A percentile compares a stretch with the other conserved stretches of the same genome.
Conservation (phyloP, 2,329 filamentous ascomycete genomes). For the Ilyonectria sp. region DNA sequence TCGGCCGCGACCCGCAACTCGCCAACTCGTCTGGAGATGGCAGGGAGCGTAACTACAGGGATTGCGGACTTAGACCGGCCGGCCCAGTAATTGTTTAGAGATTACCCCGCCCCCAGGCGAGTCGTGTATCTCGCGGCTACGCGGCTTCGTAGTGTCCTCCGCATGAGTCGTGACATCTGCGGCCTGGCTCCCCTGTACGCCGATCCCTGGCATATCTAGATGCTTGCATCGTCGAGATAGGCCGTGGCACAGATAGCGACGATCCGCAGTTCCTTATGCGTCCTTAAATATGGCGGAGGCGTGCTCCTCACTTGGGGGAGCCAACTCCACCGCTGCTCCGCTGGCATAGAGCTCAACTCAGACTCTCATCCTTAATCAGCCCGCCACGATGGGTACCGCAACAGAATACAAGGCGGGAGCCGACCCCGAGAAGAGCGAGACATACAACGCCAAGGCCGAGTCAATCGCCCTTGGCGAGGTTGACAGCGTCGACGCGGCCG, state of each 20-base stretch:
- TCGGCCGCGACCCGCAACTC: not conserved
- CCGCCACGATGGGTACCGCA: slow-evolving; percentile 6
- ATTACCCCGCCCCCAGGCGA: not conserved
- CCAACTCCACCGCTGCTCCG: not conserved
- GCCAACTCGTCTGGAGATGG: not conserved
- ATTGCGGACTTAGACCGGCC: not conserved
- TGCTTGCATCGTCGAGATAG: slow-evolving; percentile 5
- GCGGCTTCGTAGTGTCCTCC: not conserved
- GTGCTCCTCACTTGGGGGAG: not conserved
- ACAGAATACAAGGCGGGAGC: not conserved
- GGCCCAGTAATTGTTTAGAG: not conserved
- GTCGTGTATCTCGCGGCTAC: not conserved
- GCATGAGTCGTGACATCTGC: not conserved
- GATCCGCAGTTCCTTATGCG: not conserved
- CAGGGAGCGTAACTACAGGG: too few species aligned
- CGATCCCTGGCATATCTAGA: slow-evolving; percentile 3
- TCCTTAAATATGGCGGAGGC: not conserved
- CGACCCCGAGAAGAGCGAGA: slow-evolving; percentile 32
- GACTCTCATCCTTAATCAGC: not conserved
- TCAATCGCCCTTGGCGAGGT: slow-evolving; percentile 37
- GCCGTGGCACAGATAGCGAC: not conserved
- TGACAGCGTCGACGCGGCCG: slow-evolving; percentile 35
- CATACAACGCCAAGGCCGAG: slow-evolving; percentile 30
- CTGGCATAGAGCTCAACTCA: too few species aligned
- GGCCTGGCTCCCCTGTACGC: not conserved